phyloP scores from a whole-genome alignment of 2,329 filamentous ascomycete genomes.

The Alternaria alternata region DNA sequence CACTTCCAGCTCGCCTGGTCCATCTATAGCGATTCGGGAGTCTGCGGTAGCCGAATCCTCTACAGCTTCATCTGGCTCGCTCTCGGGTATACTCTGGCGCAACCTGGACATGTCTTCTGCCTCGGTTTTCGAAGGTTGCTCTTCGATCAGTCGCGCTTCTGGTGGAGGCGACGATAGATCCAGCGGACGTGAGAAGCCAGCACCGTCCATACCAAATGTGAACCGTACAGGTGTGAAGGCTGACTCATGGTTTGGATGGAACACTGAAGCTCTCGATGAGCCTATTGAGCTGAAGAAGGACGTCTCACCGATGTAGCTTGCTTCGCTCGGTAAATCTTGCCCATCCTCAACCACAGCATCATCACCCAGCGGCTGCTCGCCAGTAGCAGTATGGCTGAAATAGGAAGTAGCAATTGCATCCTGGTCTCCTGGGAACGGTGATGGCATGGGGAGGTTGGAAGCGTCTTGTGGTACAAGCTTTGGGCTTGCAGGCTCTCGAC shows the following conservation, averaged over 20 bases:
- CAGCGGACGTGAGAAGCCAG: constrained; percentile 32
- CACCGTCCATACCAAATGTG: constrained; percentile 47
- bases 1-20: constrained; percentile 11
- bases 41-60: neutral
- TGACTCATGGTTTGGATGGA: constrained; percentile 44
- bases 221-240: constrained; percentile 49
- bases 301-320: constrained; percentile 39
- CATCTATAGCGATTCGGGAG: neutral
- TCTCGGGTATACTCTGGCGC: neutral
- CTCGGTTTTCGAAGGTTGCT: neutral
- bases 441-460: constrained; percentile 48
- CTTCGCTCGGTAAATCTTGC: constrained; percentile 25
- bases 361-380: constrained; percentile 4
- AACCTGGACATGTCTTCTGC: neutral
- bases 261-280: constrained; percentile 30
- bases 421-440: constrained; percentile 47
- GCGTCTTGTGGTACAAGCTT: constrained; percentile 46
- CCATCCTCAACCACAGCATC: constrained; percentile 12
- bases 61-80: neutral
- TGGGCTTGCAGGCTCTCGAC: constrained; percentile 46
- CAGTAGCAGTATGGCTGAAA: constrained; percentile 31
- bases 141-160: constrained; percentile 9
- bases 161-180: constrained; percentile 30
- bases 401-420: constrained; percentile 35
- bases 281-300: constrained; percentile 47